Base-by-base conservation (phyloP, 768 basidiomycete genomes). In the Boletus rubescentipes region DNA sequence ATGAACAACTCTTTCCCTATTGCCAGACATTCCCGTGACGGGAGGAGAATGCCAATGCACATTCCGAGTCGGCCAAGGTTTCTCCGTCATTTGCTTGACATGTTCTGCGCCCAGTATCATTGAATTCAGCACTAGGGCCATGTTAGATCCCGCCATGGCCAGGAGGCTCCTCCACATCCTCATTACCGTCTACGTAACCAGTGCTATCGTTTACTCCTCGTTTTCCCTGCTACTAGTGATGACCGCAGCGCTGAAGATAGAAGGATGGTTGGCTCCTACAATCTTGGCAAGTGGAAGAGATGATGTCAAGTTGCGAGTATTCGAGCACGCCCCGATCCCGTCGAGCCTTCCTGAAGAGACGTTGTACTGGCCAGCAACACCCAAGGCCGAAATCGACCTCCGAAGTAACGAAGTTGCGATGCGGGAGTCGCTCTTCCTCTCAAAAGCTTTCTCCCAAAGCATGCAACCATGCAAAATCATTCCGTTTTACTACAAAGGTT, bases 401-500 rank as follows among this genome's bases (percentile, higher is more conserved):
- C 11, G 30, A 37, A 34, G 40, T 11, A 29, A 44, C 40, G 39
- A 46, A 26, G 61, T 74, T 30, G 35, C 68, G 9, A 70, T 82
- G 51, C 72, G 73, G 45, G 79, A 82, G 64, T 75, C 75, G 11
- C 68, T 82, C 20, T 77, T 88, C 49, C 72, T 90, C 11, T 85
- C 86, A 18, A 89, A 89, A 61, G 82, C 84, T 5, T 89, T 91
- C 60, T 72, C 86, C 4, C 76, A 76, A 50, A 82, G 83, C 20
- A 82, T 89, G 80, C 80, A 81, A 35, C 91, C 91, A 1, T 86
- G 80, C 63, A 83, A 84, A 58, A 82, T 92, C 49, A 77, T 90
- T 20, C 92, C 92, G 0, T 94, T 86, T 73, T 92, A 87, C 70
- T 91, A 89, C 67, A 81, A 82, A 47, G 89, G 87, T 3, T 76